These are phyloP conservation scores for Coemansia sp. DNA, from an alignment of 371 early-diverging fungal genomes.

Conservation along the genomic window DNA sequence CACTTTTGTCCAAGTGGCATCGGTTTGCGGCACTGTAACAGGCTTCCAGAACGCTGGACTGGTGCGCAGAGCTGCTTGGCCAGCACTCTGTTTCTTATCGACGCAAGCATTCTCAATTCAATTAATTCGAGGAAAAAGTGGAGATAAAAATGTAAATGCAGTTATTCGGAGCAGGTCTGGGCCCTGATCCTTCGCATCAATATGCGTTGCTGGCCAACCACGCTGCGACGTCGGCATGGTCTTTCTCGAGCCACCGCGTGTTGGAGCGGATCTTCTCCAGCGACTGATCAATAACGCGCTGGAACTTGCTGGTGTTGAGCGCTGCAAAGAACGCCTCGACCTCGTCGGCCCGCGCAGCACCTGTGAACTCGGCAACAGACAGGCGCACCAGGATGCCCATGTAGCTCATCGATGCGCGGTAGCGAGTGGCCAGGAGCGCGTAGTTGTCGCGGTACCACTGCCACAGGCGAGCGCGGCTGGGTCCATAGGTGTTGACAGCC, in stretches of 20 bases:
- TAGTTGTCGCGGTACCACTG: slow-evolving; percentile 76
- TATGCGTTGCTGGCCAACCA: slow-evolving; percentile 57
- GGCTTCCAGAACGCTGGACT: neutral
- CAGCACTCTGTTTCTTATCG: slow-evolving; percentile 1
- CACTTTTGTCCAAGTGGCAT: neutral
- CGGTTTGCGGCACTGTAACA: no score
- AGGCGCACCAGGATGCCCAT: slow-evolving; percentile 72
- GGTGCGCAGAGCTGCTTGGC: neutral
- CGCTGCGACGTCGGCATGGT: slow-evolving; percentile 64
- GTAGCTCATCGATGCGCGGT: slow-evolving; percentile 68
- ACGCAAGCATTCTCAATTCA: neutral
- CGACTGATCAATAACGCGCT: slow-evolving; percentile 75
- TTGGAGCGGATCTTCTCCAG: slow-evolving; percentile 78
- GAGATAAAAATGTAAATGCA: no score
- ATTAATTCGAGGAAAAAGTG: neutral
- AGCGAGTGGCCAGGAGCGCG: slow-evolving; percentile 64
- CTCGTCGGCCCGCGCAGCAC: slow-evolving; percentile 64
- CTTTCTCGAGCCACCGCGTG: slow-evolving; percentile 78
- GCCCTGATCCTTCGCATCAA: slow-evolving; percentile 2
- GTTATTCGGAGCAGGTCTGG: no score
- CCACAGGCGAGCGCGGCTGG: slow-evolving; percentile 73
- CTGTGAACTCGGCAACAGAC: slow-evolving; percentile 67
- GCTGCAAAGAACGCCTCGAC: slow-evolving; percentile 72
- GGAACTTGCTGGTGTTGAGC: slow-evolving; percentile 72
- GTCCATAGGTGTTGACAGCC: slow-evolving; percentile 16